phyloP scores from a whole-genome alignment of 192 early-diverging fungal species.

The Chytriomyces confervae region DNA sequence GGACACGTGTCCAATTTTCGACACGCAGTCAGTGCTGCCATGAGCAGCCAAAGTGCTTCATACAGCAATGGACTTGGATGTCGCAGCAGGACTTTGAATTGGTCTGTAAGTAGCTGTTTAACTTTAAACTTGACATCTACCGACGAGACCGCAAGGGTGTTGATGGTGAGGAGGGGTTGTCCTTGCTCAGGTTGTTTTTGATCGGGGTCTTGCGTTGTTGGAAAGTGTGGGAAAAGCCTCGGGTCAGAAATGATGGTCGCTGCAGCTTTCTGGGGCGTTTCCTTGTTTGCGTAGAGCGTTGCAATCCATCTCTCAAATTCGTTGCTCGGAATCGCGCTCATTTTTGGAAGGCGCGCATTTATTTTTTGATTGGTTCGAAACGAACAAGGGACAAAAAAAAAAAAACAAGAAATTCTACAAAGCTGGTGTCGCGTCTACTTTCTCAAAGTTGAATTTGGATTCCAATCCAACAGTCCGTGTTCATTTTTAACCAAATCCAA shows the following conservation, averaged over 20 bases:
- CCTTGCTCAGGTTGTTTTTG: not conserved
- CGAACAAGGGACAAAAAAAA: too few species aligned
- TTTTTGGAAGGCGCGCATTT: not conserved
- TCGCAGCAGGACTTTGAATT: conserved; percentile 20
- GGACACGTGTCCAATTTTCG: too few species aligned
- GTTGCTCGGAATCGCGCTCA: not conserved
- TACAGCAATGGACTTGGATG: conserved; percentile 10
- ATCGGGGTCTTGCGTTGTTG: not conserved
- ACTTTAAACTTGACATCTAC: not conserved
- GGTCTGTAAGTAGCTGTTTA: not conserved
- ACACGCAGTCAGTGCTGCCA: not conserved
- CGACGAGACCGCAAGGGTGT: not conserved
- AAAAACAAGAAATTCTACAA: too few species aligned
- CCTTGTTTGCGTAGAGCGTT: not conserved
- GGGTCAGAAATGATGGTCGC: conserved; percentile 8
- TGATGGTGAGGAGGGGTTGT: not conserved
- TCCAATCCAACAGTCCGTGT: conserved; percentile 7
- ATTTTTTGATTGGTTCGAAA: too few species aligned
- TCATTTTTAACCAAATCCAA: conserved; percentile 4
- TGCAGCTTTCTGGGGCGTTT: not conserved
- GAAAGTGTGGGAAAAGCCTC: not conserved
- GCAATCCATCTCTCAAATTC: conserved; percentile 12
- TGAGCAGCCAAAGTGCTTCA: conserved; percentile 26
- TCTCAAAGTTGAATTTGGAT: not conserved
- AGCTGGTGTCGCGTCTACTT: too few species aligned